Percentiles rank a stretch among this genome's conserved stretches.
These are phyloP conservation scores for Helichrysum umbraculigerum DNA, from an alignment of 129 eudicot species.

Conservation along the genomic window DNA sequence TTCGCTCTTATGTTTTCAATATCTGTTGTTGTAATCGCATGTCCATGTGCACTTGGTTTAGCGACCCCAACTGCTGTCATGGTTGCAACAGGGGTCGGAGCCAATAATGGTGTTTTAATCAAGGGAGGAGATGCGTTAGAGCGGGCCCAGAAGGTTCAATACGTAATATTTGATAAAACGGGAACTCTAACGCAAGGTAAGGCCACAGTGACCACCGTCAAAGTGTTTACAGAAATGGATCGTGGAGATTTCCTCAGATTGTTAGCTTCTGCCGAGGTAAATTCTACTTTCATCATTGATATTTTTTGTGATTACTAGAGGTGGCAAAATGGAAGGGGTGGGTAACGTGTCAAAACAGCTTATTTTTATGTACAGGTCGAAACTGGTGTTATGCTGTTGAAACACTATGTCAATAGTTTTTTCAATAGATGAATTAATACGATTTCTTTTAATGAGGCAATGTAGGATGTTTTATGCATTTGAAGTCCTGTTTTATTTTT, in stretches of 20 bases:
- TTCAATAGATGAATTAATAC: no score
- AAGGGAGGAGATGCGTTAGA: conserved; percentile 98
- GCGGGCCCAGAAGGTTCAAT: conserved; percentile 83
- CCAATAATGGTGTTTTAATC: conserved; percentile 92
- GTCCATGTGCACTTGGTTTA: conserved; percentile 99
- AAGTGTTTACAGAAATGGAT: conserved; percentile 74
- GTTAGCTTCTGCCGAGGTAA: conserved; percentile 98
- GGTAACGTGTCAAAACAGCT: not conserved
- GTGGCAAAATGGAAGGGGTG: not conserved
- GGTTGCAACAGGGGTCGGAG: conserved; percentile 99
- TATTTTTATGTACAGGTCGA: not conserved
- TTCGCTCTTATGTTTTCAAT: conserved; percentile 96
- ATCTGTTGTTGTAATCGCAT: conserved; percentile 95
- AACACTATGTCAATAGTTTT: not conserved
- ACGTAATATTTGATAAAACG: conserved; percentile 93
- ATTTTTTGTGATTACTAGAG: not conserved
- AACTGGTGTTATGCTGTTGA: not conserved
- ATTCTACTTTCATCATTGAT: conserved; percentile 7
- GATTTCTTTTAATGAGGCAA: not conserved
- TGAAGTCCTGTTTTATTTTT: not conserved
- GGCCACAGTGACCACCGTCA: conserved; percentile 81
- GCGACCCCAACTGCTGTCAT: conserved; percentile 99
- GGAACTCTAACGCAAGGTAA: conserved; percentile 98
- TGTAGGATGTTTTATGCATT: not conserved
- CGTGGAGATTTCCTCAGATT: conserved; percentile 88